Evolutionary conservation across 208 protist genomes (phyloP), one percentile per base, ranked within the genome.

Genomic region (Crithidia thermophila): DNA sequence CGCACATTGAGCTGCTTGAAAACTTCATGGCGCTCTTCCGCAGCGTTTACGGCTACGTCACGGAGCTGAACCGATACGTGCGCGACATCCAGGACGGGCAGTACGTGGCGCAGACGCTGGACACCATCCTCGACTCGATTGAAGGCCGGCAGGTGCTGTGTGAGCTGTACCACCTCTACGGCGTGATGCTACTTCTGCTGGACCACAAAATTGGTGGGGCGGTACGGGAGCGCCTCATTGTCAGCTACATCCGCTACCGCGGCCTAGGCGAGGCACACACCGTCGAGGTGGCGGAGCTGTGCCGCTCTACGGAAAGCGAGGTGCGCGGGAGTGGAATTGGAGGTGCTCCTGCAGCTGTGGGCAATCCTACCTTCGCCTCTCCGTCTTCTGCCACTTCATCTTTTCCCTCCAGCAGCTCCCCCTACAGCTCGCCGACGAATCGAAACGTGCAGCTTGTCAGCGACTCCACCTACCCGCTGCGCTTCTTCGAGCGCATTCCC

Each of bases 1-100:
- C 85, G 6, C 97, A 99, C 85, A 83, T 98, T 31, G 87, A 97
- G 37, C 79, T 99, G n/a, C 79, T 99, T 18, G 79, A 94, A 49
- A 87, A 95, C 33, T 99, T 99, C 75, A 99, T 98, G 78, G 59
- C 84, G 8, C 75, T 99, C 4, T 99, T 99, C 63, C 92, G 99
- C 57, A 85, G 84, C 62, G 92, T 99, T 4, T 98, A 96, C 49
- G 96, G 94, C 58, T 99, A 99, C 76, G 89, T 94, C 28, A 88
- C 75, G 33, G 97, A 99, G 73, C 40, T 96, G 62, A 91, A 93
- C 51, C 79, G 85, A 27, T 94, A 98, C 31, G 51, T 99, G 25
- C 71, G 91, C 8, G 94, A 99, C 43, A 77, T 99, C 23, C 79
- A 93, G 20, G 86, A 98, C 25, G 92, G 93, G 0, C 75, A 93